Conservation (phyloP, 805 yeast species). For the Cyberlindnera lachancei region DNA sequence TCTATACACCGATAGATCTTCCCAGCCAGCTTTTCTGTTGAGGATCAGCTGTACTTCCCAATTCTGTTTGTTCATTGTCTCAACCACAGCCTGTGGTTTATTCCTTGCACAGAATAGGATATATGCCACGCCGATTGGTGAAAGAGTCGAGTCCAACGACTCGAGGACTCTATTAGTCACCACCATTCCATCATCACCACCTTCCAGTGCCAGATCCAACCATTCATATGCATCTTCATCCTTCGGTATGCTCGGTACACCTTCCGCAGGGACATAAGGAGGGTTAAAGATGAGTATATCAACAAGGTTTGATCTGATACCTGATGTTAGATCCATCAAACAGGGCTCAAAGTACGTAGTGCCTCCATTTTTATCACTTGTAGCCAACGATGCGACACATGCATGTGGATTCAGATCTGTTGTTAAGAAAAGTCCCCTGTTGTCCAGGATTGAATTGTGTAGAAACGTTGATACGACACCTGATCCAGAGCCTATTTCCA, state of each 20-base stretch:
- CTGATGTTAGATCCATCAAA: conserved; percentile 51
- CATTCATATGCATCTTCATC: conserved; percentile 48
- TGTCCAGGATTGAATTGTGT: conserved; percentile 46
- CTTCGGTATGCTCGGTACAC: conserved; percentile 54
- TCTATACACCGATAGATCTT: conserved; percentile 69
- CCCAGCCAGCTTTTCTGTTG: conserved; percentile 91
- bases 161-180: conserved; percentile 63
- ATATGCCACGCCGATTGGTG: conserved; percentile 67
- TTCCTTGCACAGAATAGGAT: conserved; percentile 89
- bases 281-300: conserved; percentile 88
- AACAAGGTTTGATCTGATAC: conserved; percentile 37
- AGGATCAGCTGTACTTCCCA: conserved; percentile 54
- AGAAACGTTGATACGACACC: conserved; percentile 83
- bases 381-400: conserved; percentile 42
- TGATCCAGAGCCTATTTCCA: conserved; percentile 89
- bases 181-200: conserved; percentile 88
- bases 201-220: conserved; percentile 86
- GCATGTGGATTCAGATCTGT: conserved; percentile 82
- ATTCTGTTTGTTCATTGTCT: conserved; percentile 34
- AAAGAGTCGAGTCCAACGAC: conserved; percentile 42
- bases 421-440: conserved; percentile 46
- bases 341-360: conserved; percentile 34
- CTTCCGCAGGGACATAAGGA: conserved; percentile 90
- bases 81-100: conserved; percentile 57
- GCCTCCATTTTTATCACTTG: conserved; percentile 33